Base-by-base conservation (phyloP, 139 green algal species). In the Zygnema circumcarinatum region DNA sequence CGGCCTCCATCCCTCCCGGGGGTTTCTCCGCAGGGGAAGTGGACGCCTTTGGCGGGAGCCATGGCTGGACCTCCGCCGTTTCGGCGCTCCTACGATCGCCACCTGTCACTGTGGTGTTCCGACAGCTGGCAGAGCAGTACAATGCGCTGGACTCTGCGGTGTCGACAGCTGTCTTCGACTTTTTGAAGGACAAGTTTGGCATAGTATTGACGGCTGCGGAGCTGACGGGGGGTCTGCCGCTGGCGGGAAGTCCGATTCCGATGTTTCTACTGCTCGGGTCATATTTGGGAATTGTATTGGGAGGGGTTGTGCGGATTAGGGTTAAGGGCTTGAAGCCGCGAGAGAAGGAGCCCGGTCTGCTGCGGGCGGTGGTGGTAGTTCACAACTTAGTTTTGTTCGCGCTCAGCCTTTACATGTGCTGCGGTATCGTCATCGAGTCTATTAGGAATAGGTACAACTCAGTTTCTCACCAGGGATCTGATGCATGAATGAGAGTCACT, bases 371-470 rank as follows among this genome's bases (percentile, higher is more conserved):
- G 31, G 21, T 84, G 20, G 16, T 84, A 21, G 20, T 84, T 20
- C 76, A 84, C 21, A 84, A 84, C 22, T 25, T 76, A 38, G 21
- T 84, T 52, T 22, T 79, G 21, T 84, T 84, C 21, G 20, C 22
- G 20, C 76, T 84, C 36, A 82, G 36, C 56, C 76, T 84, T 32
- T 81, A 82, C 76, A 84, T 84, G 76, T 84, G 76, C 21, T 16
- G 20, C 36, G 76, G 76, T 16, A 84, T 84, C 21, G 76, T 84
- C 31, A 16, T 83, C 16, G 31, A 84, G 22, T 38, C 76, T 21
- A 81, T 84, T 21, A 21, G 21, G 31, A 84, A 84, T 52, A 84
- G 56, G 76, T 84, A 84, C n/a, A n/a, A n/a, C n/a, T n/a, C n/a
- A n/a, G n/a, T n/a, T n/a, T n/a, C n/a, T n/a, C n/a, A 72, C 56